Base-by-base conservation (phyloP, 1,284 basidiomycete genomes). In the Ustilago curta region DNA sequence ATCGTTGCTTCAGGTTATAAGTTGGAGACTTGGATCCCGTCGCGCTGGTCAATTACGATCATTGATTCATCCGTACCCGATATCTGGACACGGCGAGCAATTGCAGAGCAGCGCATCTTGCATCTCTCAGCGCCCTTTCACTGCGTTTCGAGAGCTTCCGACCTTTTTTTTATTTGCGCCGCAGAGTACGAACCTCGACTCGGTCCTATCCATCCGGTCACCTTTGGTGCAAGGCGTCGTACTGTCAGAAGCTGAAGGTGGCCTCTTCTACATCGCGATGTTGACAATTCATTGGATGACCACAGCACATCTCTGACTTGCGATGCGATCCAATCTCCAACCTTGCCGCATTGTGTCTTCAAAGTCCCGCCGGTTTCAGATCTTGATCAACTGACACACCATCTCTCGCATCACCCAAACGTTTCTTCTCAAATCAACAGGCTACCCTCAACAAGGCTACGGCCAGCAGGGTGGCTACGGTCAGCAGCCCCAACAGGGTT, bases 401-500 rank as follows among this genome's bases (percentile, higher is more conserved):
- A 14, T 37, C 35, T 37, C 12, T 37, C 35, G 8, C 32, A 37
- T 37, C 12, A 16, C 14, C 3, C 35, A 12, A 14, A 16, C 35
- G 19, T 29, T 21, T 12, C 9, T 4, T 52, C 12, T 25, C 21
- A 8, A n/a, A 48, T 6, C 14, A 21, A 59, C 49, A 66, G 70
- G 75, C 23, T 74, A 77, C 67, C 70, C 69, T 16, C 72, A 75
- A 55, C 70, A 71, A 35, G 62, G 63, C 42, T 63, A 69, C 59
- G 50, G 50, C 14, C 50, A 43, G 4, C 66, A 70, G 52, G 61
- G 59, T 35, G 60, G 61, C 18, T 72, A 72, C 59, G 64, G 64
- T 40, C 58, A 51, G n/a, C 66, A 67, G 55, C 68, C 69, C 25
- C 68, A 70, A 42, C 71, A 69, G 66, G 63, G 63, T 23, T 72